Percentiles rank a stretch among this genome's conserved stretches.
These are phyloP conservation scores for Alternaria gansuensis DNA, from an alignment of 2,329 filamentous ascomycete species.

Conservation along the genomic window DNA sequence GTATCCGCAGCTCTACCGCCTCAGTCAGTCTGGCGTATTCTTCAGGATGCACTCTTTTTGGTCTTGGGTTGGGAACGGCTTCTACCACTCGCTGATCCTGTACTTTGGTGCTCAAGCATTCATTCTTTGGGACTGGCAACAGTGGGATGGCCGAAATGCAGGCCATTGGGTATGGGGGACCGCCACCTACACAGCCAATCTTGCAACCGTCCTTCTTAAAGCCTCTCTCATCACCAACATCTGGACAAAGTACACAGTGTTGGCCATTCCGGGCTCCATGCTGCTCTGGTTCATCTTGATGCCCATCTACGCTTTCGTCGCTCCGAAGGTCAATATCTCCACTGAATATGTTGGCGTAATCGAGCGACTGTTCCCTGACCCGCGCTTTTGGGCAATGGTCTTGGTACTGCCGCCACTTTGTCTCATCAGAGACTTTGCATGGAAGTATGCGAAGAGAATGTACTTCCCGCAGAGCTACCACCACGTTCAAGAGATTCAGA, in stretches of 20 bases:
- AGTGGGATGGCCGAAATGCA: slow-evolving; percentile 79
- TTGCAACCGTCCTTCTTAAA: slow-evolving; percentile 93
- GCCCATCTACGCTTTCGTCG: slow-evolving; percentile 84
- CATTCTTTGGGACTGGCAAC: slow-evolving; percentile 80
- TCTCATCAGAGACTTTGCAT: slow-evolving; percentile 86
- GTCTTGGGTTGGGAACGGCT: slow-evolving; percentile 91
- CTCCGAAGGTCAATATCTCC: slow-evolving; percentile 82
- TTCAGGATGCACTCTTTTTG: slow-evolving; percentile 93
- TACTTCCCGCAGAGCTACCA: slow-evolving; percentile 96
- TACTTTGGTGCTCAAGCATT: slow-evolving; percentile 85
- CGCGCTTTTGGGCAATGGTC: slow-evolving; percentile 92
- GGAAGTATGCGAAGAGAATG: slow-evolving; percentile 98
- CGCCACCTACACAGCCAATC: slow-evolving; percentile 90
- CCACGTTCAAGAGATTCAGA: slow-evolving; percentile 99
- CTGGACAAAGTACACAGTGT: slow-evolving; percentile 98
- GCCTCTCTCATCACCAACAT: slow-evolving; percentile 94
- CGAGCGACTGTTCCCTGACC: slow-evolving; percentile 79
- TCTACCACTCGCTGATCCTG: slow-evolving; percentile 94
- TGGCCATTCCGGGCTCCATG: slow-evolving; percentile 94
- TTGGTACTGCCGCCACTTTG: slow-evolving; percentile 81
- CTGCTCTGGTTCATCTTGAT: slow-evolving; percentile 90
- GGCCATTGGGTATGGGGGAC: slow-evolving; percentile 99
- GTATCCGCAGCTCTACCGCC: slow-evolving; percentile 93
- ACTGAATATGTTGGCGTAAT: slow-evolving; percentile 86
- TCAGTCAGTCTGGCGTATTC: slow-evolving; percentile 91